Conservation (phyloP, 306 rosid genomes). For the Vigna angularis region DNA sequence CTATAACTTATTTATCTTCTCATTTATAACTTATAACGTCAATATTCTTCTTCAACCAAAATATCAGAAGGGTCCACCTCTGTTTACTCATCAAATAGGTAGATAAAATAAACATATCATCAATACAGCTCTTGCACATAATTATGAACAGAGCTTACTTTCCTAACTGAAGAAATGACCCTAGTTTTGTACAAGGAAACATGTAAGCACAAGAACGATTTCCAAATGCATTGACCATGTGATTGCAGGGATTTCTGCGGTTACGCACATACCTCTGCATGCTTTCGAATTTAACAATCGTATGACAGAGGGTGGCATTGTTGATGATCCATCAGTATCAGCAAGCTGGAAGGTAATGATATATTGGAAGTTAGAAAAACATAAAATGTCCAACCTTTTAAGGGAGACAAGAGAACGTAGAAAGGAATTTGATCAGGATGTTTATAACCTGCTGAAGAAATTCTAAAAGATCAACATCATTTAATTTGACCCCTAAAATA, state of each 20-base stretch:
- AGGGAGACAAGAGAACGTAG: conserved; percentile 26
- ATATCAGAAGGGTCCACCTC: no score
- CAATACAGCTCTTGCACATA: background rate
- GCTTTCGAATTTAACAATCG: conserved; percentile 90
- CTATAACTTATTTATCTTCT: no score
- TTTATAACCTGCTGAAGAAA: conserved; percentile 92
- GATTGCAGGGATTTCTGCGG: conserved; percentile 12
- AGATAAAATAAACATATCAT: background rate
- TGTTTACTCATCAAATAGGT: background rate
- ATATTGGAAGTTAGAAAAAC: conserved; percentile 28
- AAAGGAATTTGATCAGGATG: conserved; percentile 22
- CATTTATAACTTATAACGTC: no score
- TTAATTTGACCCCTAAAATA: conserved; percentile 85
- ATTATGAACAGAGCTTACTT: conserved; percentile 8
- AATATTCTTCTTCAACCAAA: no score
- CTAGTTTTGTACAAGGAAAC: background rate
- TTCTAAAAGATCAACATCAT: conserved; percentile 85
- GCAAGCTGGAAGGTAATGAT: conserved; percentile 63
- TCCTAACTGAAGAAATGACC: background rate
- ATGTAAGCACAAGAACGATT: conserved; percentile 31
- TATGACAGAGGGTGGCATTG: conserved; percentile 82
- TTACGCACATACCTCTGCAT: conserved; percentile 75
- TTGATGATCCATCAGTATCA: conserved; percentile 95
- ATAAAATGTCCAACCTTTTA: conserved; percentile 1
- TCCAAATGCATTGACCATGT: conserved; percentile 10